Evolutionary conservation across 495 filamentous ascomycete species (phyloP).

Genomic region (Peziza echinospora): DNA sequence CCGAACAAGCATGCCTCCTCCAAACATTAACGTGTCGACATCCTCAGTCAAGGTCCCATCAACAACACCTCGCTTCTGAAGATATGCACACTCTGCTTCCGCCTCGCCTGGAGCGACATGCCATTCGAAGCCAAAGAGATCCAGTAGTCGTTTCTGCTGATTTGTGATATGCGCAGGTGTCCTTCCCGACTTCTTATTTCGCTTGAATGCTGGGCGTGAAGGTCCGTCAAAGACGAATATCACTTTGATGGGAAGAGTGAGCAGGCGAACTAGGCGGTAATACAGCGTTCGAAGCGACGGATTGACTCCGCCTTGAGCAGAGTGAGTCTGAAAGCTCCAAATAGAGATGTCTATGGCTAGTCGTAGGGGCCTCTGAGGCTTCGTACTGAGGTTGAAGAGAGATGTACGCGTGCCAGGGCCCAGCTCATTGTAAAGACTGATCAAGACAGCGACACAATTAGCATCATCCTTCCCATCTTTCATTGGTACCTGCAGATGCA

Average conservation of each 20-base stretch:
- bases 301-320: constrained; percentile 68
- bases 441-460: background rate
- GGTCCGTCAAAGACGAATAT: constrained; percentile 92
- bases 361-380: constrained; percentile 59
- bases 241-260: constrained; percentile 60
- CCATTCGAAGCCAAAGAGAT: constrained; percentile 64
- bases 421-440: constrained; percentile 73
- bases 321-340: constrained; percentile 89
- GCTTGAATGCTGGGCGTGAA: constrained; percentile 76
- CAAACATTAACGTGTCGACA: constrained; percentile 97
- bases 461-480: too few species aligned
- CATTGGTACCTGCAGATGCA: background rate
- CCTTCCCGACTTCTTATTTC: constrained; percentile 41
- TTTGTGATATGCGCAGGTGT: background rate
- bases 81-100: constrained; percentile 80
- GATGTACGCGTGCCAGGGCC: constrained; percentile 60
- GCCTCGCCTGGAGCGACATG: constrained; percentile 89
- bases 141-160: background rate
- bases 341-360: constrained; percentile 91
- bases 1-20: constrained; percentile 50
- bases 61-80: constrained; percentile 68
- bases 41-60: constrained; percentile 95
- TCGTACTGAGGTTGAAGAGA: constrained; percentile 59
- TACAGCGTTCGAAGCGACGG: constrained; percentile 84
- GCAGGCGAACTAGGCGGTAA: constrained; percentile 67